Percentiles rank a stretch among this genome's conserved stretches.
phyloP scores from a whole-genome alignment of 768 basidiomycete species.

The Vararia minispora region DNA sequence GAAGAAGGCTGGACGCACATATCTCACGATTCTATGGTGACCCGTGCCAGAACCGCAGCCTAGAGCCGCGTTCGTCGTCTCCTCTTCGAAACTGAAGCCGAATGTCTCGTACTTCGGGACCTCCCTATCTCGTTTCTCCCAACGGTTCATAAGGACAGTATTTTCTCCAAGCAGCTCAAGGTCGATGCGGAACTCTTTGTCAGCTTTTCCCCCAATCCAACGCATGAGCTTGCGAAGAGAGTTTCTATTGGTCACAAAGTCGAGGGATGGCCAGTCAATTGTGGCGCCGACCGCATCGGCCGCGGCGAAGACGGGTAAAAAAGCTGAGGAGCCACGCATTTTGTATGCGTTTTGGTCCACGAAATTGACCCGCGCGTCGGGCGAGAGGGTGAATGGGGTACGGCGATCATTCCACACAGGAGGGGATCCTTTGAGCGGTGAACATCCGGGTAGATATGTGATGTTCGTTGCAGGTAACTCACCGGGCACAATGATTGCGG shows the following conservation, averaged over 20 bases:
- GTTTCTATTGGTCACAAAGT: conserved; percentile 55
- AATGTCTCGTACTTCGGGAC: conserved; percentile 26
- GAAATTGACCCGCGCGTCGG: conserved; percentile 38
- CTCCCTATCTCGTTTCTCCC: conserved; percentile 32
- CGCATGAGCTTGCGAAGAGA: conserved; percentile 49
- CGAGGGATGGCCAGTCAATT: conserved; percentile 28
- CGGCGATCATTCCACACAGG: conserved; percentile 40
- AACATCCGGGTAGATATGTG: neutral
- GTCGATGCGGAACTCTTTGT: conserved; percentile 61
- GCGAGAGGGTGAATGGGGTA: conserved; percentile 40
- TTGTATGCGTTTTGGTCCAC: conserved; percentile 49
- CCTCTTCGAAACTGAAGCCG: conserved; percentile 53
- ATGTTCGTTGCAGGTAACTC: neutral
- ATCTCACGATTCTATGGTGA: conserved; percentile 53
- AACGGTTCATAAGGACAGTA: conserved; percentile 51
- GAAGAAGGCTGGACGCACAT: conserved; percentile 30
- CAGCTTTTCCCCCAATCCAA: conserved; percentile 34
- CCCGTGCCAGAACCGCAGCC: conserved; percentile 41
- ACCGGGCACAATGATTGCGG: conserved; percentile 24
- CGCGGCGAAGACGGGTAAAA: conserved; percentile 50
- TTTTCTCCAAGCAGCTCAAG: conserved; percentile 44
- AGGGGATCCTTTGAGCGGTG: conserved; percentile 38
- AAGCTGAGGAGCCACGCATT: conserved; percentile 23
- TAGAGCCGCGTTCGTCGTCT: conserved; percentile 33
- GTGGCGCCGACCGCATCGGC: conserved; percentile 28